A percentile compares a stretch with the other conserved stretches of the same genome.
These are phyloP conservation scores for Phoma herbarum DNA, from an alignment of 2,329 filamentous ascomycete genomes.

Conservation along the genomic window DNA sequence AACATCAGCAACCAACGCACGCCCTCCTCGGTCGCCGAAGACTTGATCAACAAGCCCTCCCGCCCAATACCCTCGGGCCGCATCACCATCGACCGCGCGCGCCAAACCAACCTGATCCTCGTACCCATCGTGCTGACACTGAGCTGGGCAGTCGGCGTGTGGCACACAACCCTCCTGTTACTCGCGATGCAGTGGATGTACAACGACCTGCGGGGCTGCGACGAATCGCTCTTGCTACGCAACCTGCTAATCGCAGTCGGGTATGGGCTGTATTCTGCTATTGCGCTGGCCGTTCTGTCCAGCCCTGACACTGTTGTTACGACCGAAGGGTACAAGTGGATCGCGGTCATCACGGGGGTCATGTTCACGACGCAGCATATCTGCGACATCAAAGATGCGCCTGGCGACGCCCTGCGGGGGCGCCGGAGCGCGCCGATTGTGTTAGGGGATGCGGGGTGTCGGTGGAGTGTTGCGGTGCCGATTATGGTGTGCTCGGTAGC, in stretches of 20 bases:
- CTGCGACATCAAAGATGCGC: conserved; percentile 43
- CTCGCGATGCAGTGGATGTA: conserved; percentile 52
- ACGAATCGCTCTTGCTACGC: conserved; percentile 29
- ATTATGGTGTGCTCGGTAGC: conserved; percentile 26
- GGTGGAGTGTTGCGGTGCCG: conserved; percentile 34
- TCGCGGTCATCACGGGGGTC: conserved; percentile 20
- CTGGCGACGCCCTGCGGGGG: conserved; percentile 34
- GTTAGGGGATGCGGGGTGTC: conserved; percentile 22
- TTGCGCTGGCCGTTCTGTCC: conserved; percentile 16
- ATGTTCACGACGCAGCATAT: conserved; percentile 41
- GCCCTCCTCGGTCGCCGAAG: conserved; percentile 47
- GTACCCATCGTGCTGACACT: conserved; percentile 25
- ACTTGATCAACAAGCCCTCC: conserved; percentile 54
- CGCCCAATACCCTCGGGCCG: conserved; percentile 41
- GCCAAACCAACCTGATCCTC: conserved; percentile 6
- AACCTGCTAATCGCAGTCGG: conserved; percentile 32
- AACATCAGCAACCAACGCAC: conserved; percentile 53
- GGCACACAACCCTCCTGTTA: conserved; percentile 43
- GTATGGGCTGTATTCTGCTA: conserved; percentile 23
- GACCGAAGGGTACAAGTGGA: conserved; percentile 11
- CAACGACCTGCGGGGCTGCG: conserved; percentile 49
- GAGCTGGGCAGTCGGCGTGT: conserved; percentile 28
- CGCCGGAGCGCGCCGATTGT: conserved; percentile 37
- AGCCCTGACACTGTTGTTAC: not conserved
- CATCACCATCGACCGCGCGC: conserved; percentile 26